Evolutionary conservation across 2,329 filamentous ascomycete genomes (phyloP), one percentile per base, ranked within the genome.

Genomic region (Fusarium nygamai): DNA sequence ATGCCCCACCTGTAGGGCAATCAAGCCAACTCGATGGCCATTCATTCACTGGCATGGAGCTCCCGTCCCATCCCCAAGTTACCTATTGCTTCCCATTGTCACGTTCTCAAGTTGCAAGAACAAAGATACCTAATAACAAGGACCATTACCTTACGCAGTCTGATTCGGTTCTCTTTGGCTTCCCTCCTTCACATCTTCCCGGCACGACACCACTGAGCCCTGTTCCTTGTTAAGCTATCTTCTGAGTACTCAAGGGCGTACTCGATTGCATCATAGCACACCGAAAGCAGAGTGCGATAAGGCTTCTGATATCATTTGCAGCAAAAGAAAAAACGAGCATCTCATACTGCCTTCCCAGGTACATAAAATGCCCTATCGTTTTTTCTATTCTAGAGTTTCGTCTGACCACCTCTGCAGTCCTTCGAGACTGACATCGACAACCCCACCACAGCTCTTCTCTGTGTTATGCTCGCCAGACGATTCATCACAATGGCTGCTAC

Each of bases 401-500:
- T 34, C 54, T 72, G 27, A 60, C 47, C 22, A 38, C 27, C 22
- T 61, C 53, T 46, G 33, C 56, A 48, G 39, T 48, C 24, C 16
- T 29, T 14, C 47, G 34, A 59, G 53, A 38, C 38, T 36, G n/a
- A n/a, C 31, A 48, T 34, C 33, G 20, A 24, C 39, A 59, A 48
- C 39, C 24, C 44, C 38, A 41, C 46, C 27, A 57, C 33, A 48
- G 12, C 41, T 46, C 11, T 24, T 44, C 41, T 39, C 31, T 31
- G 57, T 64, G 41, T n/a, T 50, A 75, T 75, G 82, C n/a, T 71
- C 80, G 20, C 62, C 16, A 64, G 41, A 16, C 56, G 67, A 69
- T 64, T 84, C 84, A 58, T 65, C 54, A 74, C 61, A 43, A 78
- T 78, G 76, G 64, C 71, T 39, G 62, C 71, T 34, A 58, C 50